phyloP scores from a whole-genome alignment of 2,329 filamentous ascomycete genomes.

The Piedraia hortae region DNA sequence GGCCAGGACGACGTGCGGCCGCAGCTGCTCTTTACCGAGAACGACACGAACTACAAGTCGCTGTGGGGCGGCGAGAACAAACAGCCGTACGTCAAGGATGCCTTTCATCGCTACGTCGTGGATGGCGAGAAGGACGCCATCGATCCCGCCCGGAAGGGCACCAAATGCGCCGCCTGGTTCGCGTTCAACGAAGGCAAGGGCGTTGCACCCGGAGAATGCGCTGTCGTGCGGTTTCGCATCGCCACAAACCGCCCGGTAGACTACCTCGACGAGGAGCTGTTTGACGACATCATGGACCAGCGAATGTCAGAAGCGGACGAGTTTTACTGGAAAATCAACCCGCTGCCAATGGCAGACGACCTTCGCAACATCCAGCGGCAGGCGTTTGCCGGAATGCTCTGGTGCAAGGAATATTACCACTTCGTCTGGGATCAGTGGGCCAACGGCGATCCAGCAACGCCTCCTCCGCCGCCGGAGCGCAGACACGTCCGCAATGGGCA shows the following conservation, averaged over 20 bases:
- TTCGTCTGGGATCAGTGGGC: conserved; percentile 98
- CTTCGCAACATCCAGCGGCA: conserved; percentile 85
- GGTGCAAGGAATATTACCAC: conserved; percentile 91
- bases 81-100: conserved; percentile 74
- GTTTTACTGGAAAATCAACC: conserved; percentile 82
- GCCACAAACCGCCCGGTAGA: conserved; percentile 39
- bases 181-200: conserved; percentile 73
- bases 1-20: conserved; percentile 65
- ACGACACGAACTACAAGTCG: conserved; percentile 63
- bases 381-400: conserved; percentile 89
- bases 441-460: conserved; percentile 70
- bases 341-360: conserved; percentile 78
- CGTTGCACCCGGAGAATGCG: conserved; percentile 71
- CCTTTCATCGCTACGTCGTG: conserved; percentile 71
- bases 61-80: conserved; percentile 58
- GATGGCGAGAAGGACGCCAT: conserved; percentile 52
- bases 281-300: conserved; percentile 72
- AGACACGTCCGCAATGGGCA: conserved; percentile 63
- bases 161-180: conserved; percentile 79
- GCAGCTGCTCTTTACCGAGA: conserved; percentile 73
- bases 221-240: conserved; percentile 76
- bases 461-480: conserved; percentile 53
- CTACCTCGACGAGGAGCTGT: conserved; percentile 74
- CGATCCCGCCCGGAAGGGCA: conserved; percentile 55
- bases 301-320: conserved; percentile 78